phyloP scores from a whole-genome alignment of 2,329 filamentous ascomycete species.

The Sporothrix dimorphospora region DNA sequence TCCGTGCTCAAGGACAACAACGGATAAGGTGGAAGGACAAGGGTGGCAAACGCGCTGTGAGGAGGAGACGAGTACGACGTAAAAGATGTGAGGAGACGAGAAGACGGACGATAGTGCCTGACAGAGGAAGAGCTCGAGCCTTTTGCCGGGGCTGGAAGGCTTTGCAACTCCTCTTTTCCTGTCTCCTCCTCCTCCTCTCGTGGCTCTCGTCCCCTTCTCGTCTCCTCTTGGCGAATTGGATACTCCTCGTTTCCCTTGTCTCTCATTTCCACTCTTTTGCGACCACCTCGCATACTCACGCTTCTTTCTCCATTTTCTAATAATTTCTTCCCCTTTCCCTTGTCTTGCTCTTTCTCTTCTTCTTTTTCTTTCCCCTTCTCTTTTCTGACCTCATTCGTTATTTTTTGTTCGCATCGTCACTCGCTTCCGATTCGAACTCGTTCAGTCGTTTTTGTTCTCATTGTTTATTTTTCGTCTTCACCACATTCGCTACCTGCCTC shows the following conservation, averaged over 20 bases:
- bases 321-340: background rate
- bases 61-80: background rate
- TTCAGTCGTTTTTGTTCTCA: background rate
- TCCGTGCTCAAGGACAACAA: conserved; percentile 6
- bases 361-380: background rate
- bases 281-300: background rate
- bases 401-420: conserved; percentile 15
- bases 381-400: background rate
- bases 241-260: conserved; percentile 9
- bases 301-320: background rate
- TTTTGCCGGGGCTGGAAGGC: conserved; percentile 7
- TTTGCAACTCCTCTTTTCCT: conserved; percentile 10
- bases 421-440: background rate
- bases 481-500: conserved; percentile 1
- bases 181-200: background rate
- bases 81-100: background rate
- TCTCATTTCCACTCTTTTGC: conserved; percentile 13
- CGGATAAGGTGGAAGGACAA: background rate
- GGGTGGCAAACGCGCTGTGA: background rate
- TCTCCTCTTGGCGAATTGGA: conserved; percentile 21
- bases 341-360: background rate
- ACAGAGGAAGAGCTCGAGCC: conserved; percentile 2
- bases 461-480: conserved; percentile 1
- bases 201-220: conserved; percentile 1
- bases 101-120: background rate